Evolutionary conservation across 352 stramenopile genomes (phyloP), one percentile per base, ranked within the genome.

Genomic region (Phytophthora sp.): DNA sequence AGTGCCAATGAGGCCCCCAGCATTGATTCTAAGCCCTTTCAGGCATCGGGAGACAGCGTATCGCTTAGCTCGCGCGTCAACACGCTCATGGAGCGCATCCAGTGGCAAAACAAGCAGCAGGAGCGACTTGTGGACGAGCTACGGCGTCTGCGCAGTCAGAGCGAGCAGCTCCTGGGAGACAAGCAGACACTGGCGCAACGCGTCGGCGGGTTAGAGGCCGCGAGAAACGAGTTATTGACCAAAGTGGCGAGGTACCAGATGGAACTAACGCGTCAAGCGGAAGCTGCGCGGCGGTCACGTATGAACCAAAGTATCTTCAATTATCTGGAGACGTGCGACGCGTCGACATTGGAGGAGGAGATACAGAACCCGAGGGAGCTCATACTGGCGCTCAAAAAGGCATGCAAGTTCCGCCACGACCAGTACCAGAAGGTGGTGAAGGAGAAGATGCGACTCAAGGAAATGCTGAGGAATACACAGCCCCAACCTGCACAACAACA

Each of bases 401-500:
- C 84, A 11, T 93, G 84, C 71, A 77, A 80, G 68, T 94, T 92
- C 53, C 81, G 85, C 5, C 83, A 91, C 57, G 84, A 94, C 35
- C 85, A 94, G 77, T 94, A 92, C 54, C 73, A 91, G 54, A 92
- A 94, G 57, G 85, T 81, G 12, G 80, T 94, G 30, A 90, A 89
- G 52, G 85, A 94, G 42, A 94, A 94, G 53, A 71, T 61, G 46
- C 79, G 77, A 15, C 74, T 94, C 36, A 91, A 91, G 66, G 71
- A 82, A 11, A 85, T 91, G 76, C 66, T 93, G 15, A 71, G 80
- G 67, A 81, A 58, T 45, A 35, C 66, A 9, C 70, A 80, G 51
- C 45, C 53, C 18, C 57, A 67, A 44, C 13, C 47, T 44, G 29
- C 20, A 52, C 51, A 63, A 42, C 53, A 72, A 57, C 50, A 63